Conservation (phyloP, 768 basidiomycete genomes). For the Mycena albidolilacea region DNA sequence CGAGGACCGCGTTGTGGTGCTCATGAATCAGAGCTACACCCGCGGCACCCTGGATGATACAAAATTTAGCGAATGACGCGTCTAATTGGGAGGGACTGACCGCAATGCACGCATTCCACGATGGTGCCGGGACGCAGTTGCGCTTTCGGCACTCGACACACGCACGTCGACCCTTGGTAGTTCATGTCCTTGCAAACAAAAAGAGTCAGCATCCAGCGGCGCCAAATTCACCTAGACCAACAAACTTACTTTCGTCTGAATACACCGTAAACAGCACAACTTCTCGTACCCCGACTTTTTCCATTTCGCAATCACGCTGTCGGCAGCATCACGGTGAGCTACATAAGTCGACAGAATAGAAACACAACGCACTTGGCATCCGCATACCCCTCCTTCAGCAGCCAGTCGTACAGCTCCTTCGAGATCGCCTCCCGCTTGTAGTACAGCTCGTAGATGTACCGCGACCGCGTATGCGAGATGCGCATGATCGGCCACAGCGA, state of each 20-base stretch:
- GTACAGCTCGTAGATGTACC: slow-evolving; percentile 98
- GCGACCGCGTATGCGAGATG: slow-evolving; percentile 94
- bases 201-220: slow-evolving; percentile 10
- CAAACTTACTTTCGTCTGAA: slow-evolving; percentile 85
- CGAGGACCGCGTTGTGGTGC: not conserved
- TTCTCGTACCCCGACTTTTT: slow-evolving; percentile 99
- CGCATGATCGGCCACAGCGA: slow-evolving; percentile 99
- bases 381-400: slow-evolving; percentile 96
- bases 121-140: slow-evolving; percentile 91
- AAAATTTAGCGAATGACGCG: slow-evolving; percentile 7
- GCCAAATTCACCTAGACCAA: not conserved
- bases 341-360: not conserved
- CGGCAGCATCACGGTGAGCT: slow-evolving; percentile 29
- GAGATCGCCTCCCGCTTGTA: slow-evolving; percentile 98
- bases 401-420: slow-evolving; percentile 95
- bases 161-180: slow-evolving; percentile 98
- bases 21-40: slow-evolving; percentile 91
- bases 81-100: slow-evolving; percentile 63
- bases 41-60: slow-evolving; percentile 78
- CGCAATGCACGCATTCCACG: slow-evolving; percentile 98
- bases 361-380: slow-evolving; percentile 86
- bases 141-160: slow-evolving; percentile 97
- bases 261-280: slow-evolving; percentile 96
- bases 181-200: slow-evolving; percentile 88
- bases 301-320: slow-evolving; percentile 98